Base-by-base conservation (phyloP, 1,284 basidiomycete species). In the Puccinia hordei region DNA sequence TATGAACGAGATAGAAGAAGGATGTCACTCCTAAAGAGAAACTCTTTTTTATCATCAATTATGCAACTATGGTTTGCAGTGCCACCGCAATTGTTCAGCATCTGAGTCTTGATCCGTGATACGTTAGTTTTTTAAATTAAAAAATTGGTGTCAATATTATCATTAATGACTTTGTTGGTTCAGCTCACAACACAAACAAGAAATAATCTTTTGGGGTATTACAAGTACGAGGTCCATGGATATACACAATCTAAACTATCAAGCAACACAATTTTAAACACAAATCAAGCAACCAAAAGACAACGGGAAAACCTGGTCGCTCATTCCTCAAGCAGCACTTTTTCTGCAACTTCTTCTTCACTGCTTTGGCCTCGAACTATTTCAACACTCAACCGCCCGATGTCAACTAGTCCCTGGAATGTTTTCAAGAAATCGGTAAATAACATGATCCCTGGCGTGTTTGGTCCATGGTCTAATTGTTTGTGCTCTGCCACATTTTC, bases 311-410 rank as follows among this genome's bases (percentile, higher is more conserved):
- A 6, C 10, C 24, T 19, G 35, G 27, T 63, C 4, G 61, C 38
- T 66, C 22, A 66, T 66, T 66, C 22, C 41, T 71, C 49, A 19
- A 71, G 68, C 22, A 73, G n/a, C n/a, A 55, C 53, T 38, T 59
- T 33, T 53, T 55, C 53, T n/a, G 53, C 71, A 15, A 17, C 49
- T 41, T 73, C 71, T 13, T 55, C 53, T 27, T 57, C 53, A 22
- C 19, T 73, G 55, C n/a, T 41, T 55, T 33, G 33, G n/a, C 53
- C 71, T 57, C 71, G 71, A 19, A 73, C 30, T 35, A 73, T 73
- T 35, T 55, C 53, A n/a, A 55, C 12, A 27, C 35, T 57, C n/a
- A 55, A 27, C 15, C 71, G 46, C 19, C 71, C 71, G 35, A 73
- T 73, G 35, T 57, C 35, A 1, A 55, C 15, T 8, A 73, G 30